Base-by-base conservation (phyloP, 108 stramenopile genomes). In the Pseudonitzschia multistriata region DNA sequence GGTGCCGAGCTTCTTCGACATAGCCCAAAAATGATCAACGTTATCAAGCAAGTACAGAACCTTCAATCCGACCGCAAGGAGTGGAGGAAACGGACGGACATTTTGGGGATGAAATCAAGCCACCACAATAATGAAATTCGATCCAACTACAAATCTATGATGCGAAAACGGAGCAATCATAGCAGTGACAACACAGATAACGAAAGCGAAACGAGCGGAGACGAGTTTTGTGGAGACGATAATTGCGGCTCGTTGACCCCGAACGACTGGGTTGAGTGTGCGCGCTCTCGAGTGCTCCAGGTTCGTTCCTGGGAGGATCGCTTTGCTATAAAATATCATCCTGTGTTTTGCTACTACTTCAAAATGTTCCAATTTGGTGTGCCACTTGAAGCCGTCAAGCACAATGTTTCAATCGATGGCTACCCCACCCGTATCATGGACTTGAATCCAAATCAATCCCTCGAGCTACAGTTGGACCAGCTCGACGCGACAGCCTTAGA, bases 331-430 rank as follows among this genome's bases (percentile, higher is more conserved):
- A 88, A 91, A 65, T 77, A 88, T 15, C 88, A 93, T 78, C 86
- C 83, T 8, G 62, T 66, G 7, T 91, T 86, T 70, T 53, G 62
- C 11, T 88, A 92, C 54, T 96, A 86, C 39, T 87, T 81, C 72
- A 86, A 81, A 45, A 94, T 94, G 93, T 42, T 86, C 19, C 74
- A 81, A 22, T 76, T 88, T 72, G 87, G 87, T 17, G 45, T 87
- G n/a, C 86, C 86, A 1, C 55, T 84, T 22, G 87, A 76, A 31
- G 91, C 85, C 14, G 87, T 88, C 1, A 78, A 83, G 68, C 77
- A 88, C 77, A 85, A 88, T 1, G 47, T 85, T 31, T 55, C 66
- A 40, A 65, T 83, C 11, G 88, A 92, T 72, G 87, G 81, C 8
- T 56, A 80, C 39, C 81, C 89, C 66, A 81, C 88, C 21, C 50